Percentiles rank a stretch among this genome's conserved stretches.
phyloP scores from a whole-genome alignment of 768 basidiomycete species.

The Boletales sp. region DNA sequence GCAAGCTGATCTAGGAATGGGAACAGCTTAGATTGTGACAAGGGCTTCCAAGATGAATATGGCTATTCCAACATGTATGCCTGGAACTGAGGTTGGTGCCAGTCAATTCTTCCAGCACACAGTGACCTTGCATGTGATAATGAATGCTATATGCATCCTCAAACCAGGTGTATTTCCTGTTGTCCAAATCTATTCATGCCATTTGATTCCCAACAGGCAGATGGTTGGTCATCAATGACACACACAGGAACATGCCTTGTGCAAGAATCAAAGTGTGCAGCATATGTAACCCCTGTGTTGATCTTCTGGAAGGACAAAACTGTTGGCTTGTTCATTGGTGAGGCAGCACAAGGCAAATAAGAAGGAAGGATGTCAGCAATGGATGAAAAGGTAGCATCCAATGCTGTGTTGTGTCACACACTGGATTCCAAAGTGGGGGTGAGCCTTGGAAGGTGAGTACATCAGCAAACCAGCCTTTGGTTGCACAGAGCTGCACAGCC shows the following conservation, averaged over 20 bases:
- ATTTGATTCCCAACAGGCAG: slow-evolving; percentile 36
- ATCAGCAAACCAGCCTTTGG: too few relatives aligned
- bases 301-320: slow-evolving; percentile 83
- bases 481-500: too few relatives aligned
- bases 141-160: slow-evolving; percentile 74
- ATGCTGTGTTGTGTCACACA: background rate
- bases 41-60: slow-evolving; percentile 58
- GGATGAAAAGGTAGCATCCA: slow-evolving; percentile 69
- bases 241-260: slow-evolving; percentile 69
- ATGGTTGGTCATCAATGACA: slow-evolving; percentile 81
- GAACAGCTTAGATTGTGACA: slow-evolving; percentile 56
- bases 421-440: too few relatives aligned
- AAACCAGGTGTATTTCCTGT: slow-evolving; percentile 63
- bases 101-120: slow-evolving; percentile 85
- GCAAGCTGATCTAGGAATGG: slow-evolving; percentile 7
- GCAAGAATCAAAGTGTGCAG: slow-evolving; percentile 78
- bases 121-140: slow-evolving; percentile 82
- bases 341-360: slow-evolving; percentile 78
- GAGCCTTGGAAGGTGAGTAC: too few relatives aligned
- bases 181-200: background rate
- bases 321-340: slow-evolving; percentile 78
- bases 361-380: slow-evolving; percentile 86
- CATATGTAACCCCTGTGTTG: slow-evolving; percentile 84
- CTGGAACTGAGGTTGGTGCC: slow-evolving; percentile 77
- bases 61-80: slow-evolving; percentile 68